Percentiles rank a stretch among this genome's conserved stretches.
phyloP scores from a whole-genome alignment of 345 rosid genomes.

The Passiflora organensis region DNA sequence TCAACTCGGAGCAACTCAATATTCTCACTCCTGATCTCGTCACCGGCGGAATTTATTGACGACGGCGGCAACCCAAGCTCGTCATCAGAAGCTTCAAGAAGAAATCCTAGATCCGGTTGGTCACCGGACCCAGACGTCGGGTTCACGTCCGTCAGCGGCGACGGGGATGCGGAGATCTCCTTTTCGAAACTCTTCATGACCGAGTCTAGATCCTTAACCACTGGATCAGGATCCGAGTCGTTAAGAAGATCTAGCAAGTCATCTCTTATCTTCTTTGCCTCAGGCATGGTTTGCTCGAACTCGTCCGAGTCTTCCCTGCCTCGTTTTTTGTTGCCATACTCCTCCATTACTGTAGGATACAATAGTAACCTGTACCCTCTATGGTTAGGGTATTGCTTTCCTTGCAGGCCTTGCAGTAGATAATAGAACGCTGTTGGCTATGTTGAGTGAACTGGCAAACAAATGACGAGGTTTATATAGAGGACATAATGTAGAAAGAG shows the following conservation, averaged over 20 bases:
- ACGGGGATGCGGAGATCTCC: constrained; percentile 12
- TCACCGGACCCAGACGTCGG: constrained; percentile 39
- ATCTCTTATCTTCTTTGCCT: constrained; percentile 40
- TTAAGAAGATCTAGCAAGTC: constrained; percentile 31
- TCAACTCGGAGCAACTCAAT: constrained; percentile 25
- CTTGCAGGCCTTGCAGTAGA: too few species aligned
- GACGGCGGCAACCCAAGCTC: constrained; percentile 28
- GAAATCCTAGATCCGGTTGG: constrained; percentile 22
- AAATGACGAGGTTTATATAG: constrained; percentile 40
- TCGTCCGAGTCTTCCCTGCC: constrained; percentile 38
- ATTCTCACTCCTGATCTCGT: not conserved
- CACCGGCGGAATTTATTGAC: not conserved
- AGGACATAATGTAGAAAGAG: constrained; percentile 27
- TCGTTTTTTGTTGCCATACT: constrained; percentile 34
- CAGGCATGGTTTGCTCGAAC: constrained; percentile 21
- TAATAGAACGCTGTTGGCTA: constrained; percentile 13
- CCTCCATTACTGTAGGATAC: constrained; percentile 28
- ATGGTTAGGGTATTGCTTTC: constrained; percentile 1
- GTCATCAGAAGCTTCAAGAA: constrained; percentile 27
- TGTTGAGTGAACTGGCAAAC: constrained; percentile 24
- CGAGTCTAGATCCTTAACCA: constrained; percentile 16
- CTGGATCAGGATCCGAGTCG: constrained; percentile 18
- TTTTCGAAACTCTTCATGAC: constrained; percentile 26
- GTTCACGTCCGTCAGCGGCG: constrained; percentile 11
- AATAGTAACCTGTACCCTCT: not conserved